Conservation (phyloP, 164 flowering plant genomes). For the Tetrastigma voinierianum region DNA sequence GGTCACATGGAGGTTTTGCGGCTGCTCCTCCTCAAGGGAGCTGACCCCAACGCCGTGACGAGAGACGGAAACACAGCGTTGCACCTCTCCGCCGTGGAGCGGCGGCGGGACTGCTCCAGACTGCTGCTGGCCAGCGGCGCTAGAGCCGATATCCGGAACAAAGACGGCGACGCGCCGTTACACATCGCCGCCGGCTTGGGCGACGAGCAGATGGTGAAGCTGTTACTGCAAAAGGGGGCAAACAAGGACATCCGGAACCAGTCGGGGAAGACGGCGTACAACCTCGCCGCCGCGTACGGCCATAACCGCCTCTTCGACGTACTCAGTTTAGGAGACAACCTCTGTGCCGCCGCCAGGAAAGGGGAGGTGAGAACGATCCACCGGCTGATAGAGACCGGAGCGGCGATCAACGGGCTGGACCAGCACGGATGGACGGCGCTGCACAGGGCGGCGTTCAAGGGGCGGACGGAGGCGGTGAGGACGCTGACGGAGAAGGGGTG, state of each 20-base stretch:
- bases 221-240: slow-evolving; percentile 61
- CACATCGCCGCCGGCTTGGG: slow-evolving; percentile 59
- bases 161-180: slow-evolving; percentile 55
- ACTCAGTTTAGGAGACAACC: slow-evolving; percentile 55
- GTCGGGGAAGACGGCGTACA: slow-evolving; percentile 58
- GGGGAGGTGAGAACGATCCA: slow-evolving; percentile 57
- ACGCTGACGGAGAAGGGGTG: slow-evolving; percentile 38
- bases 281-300: slow-evolving; percentile 60
- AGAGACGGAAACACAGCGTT: slow-evolving; percentile 62
- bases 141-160: slow-evolving; percentile 26
- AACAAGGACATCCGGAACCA: slow-evolving; percentile 58
- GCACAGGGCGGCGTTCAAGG: slow-evolving; percentile 70
- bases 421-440: slow-evolving; percentile 75
- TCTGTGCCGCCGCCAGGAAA: slow-evolving; percentile 55
- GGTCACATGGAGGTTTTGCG: slow-evolving; percentile 63
- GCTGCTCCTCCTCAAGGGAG: slow-evolving; percentile 60
- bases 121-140: slow-evolving; percentile 55
- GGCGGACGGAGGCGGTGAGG: slow-evolving; percentile 39
- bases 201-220: slow-evolving; percentile 63
- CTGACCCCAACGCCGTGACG: slow-evolving; percentile 39
- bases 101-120: slow-evolving; percentile 53
- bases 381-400: slow-evolving; percentile 53
- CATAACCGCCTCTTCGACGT: slow-evolving; percentile 51
- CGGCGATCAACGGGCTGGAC: slow-evolving; percentile 59
- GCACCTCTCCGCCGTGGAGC: slow-evolving; percentile 59